phyloP scores from a whole-genome alignment of 1,284 basidiomycete species.

The Trichosporon inkin region DNA sequence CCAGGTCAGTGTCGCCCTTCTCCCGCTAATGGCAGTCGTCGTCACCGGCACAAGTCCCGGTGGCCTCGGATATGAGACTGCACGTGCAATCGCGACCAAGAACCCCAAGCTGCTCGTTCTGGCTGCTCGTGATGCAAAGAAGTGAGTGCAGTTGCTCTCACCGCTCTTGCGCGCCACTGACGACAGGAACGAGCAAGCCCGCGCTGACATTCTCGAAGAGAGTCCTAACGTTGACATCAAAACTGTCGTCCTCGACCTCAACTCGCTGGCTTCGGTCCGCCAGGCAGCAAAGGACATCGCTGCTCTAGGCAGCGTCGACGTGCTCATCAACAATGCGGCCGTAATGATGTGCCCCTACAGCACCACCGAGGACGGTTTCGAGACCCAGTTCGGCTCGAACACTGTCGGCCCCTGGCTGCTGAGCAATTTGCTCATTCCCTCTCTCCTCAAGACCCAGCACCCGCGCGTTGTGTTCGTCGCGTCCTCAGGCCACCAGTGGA shows the following conservation, averaged over 20 bases:
- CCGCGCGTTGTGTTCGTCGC: slow-evolving; percentile 25
- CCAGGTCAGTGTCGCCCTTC: no score
- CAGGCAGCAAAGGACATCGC: slow-evolving; percentile 17
- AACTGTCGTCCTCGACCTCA: slow-evolving; percentile 19
- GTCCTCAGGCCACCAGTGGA: slow-evolving; percentile 10
- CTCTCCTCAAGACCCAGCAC: slow-evolving; percentile 4
- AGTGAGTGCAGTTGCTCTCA: slow-evolving; percentile 9
- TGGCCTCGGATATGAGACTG: slow-evolving; percentile 25
- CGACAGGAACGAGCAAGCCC: slow-evolving; percentile 17
- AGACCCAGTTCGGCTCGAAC: slow-evolving; percentile 37
- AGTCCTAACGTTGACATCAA: slow-evolving; percentile 9
- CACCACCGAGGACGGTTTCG: slow-evolving; percentile 31
- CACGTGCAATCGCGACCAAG: slow-evolving; percentile 22
- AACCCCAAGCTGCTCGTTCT: slow-evolving; percentile 23
- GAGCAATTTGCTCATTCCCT: slow-evolving; percentile 24
- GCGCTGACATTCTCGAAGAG: slow-evolving; percentile 14
- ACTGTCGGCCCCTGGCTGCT: slow-evolving; percentile 36
- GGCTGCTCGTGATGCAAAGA: slow-evolving; percentile 18
- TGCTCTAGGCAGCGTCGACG: slow-evolving; percentile 17
- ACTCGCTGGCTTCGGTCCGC: slow-evolving; percentile 13
- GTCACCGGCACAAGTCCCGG: slow-evolving; percentile 24
- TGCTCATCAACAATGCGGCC: slow-evolving; percentile 37
- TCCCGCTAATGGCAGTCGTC: slow-evolving; percentile 14
- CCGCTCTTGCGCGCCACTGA: not conserved
- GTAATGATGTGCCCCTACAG: slow-evolving; percentile 26